Conservation (phyloP, 2,329 filamentous ascomycete genomes). For the Xenoacremonium recifei region DNA sequence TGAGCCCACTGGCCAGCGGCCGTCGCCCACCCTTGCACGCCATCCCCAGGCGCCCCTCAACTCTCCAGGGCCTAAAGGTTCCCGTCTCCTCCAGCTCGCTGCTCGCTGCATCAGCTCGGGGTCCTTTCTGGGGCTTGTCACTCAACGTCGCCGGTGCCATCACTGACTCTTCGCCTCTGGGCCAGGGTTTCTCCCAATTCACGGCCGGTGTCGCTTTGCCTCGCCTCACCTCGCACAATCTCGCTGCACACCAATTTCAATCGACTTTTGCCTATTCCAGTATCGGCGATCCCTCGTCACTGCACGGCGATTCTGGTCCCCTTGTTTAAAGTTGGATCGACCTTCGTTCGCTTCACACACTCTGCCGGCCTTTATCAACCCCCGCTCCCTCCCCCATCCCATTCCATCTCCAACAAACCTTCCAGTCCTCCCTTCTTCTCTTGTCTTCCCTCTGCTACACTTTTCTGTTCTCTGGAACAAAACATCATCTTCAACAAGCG, state of each 20-base stretch:
- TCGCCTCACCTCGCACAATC: conserved; percentile 15
- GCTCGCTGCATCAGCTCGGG: too few relatives aligned
- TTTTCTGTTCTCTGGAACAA: conserved; percentile 3
- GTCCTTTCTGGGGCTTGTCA: too few relatives aligned
- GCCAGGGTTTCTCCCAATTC: conserved; percentile 3
- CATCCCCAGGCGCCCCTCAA: too few relatives aligned
- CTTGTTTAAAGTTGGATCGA: conserved; percentile 27
- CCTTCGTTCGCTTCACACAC: background rate
- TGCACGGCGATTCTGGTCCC: conserved; percentile 10
- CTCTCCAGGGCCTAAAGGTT: conserved; percentile 1
- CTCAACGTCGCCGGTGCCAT: too few relatives aligned
- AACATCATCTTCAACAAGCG: conserved; percentile 1
- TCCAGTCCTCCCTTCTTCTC: conserved; percentile 10
- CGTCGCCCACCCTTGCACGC: background rate
- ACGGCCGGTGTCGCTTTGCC: conserved; percentile 18
- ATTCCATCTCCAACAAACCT: conserved; percentile 7
- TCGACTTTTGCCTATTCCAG: conserved; percentile 22
- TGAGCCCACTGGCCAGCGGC: background rate
- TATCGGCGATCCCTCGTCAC: conserved; percentile 27
- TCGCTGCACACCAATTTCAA: conserved; percentile 1
- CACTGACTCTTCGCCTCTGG: too few relatives aligned
- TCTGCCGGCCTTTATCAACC: conserved; percentile 20
- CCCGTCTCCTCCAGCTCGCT: background rate
- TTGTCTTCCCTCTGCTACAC: conserved; percentile 8
- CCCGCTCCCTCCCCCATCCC: conserved; percentile 15